phyloP scores from a whole-genome alignment of 106 monocot species.

The Dioscorea zingiberensis region DNA sequence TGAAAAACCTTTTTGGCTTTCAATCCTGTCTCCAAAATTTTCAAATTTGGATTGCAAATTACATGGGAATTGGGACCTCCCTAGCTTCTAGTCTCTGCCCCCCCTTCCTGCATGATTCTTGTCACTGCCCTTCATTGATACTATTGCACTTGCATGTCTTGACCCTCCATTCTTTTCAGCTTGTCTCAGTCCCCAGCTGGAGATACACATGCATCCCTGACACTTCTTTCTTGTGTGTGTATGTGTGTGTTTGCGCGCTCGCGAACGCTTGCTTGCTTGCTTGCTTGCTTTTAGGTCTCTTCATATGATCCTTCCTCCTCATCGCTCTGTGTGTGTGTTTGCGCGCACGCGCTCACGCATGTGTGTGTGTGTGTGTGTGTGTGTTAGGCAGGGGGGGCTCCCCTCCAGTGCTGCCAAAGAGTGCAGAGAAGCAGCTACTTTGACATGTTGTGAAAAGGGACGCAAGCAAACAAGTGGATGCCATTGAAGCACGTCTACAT shows the following conservation, averaged over 20 bases:
- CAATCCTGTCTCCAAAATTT: too few relatives aligned
- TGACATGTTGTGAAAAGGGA: constrained; percentile 13
- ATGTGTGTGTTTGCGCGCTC: too few relatives aligned
- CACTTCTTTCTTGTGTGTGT: constrained; percentile 8
- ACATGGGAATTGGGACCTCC: too few relatives aligned
- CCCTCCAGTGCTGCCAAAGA: not conserved
- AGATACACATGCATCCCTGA: constrained; percentile 21
- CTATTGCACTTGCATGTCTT: not conserved
- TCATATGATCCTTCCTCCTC: not conserved
- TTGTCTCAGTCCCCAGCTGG: constrained; percentile 5
- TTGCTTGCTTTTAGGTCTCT: constrained; percentile 4
- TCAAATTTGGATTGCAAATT: too few relatives aligned
- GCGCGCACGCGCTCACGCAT: not conserved
- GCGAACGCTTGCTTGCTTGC: too few relatives aligned
- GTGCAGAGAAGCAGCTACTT: not conserved
- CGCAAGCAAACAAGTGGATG: constrained; percentile 6
- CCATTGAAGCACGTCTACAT: not conserved
- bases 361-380: too few relatives aligned
- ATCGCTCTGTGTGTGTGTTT: not conserved
- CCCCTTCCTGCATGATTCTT: not conserved
- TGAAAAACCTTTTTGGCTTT: too few relatives aligned
- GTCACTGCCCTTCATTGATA: not conserved
- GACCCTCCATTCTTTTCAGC: not conserved
- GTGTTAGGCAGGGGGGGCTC: not conserved
- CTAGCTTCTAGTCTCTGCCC: not conserved